Evolutionary conservation across 768 basidiomycete species (phyloP).

Genomic region (Leucocoprinus leucothites): DNA sequence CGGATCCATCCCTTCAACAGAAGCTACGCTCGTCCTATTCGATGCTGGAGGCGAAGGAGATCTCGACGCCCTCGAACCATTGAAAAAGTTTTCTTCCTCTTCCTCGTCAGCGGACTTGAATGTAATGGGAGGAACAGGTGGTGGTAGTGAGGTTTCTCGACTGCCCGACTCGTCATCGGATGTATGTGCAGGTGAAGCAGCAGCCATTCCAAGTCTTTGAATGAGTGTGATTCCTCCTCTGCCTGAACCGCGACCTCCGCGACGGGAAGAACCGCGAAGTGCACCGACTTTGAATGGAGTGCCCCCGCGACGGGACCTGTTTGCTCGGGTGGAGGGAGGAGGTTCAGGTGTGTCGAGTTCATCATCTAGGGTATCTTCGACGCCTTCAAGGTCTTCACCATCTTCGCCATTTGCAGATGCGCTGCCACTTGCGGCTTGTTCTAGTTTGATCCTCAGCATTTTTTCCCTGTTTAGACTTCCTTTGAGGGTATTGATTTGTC

Average conservation of each 20-base stretch:
- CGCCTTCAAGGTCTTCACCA: constrained; percentile 43
- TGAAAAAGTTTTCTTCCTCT: constrained; percentile 29
- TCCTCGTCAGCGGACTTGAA: constrained; percentile 34
- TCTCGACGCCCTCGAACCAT: background rate
- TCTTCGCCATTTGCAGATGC: constrained; percentile 32
- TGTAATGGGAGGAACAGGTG: constrained; percentile 38
- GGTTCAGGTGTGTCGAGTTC: constrained; percentile 43
- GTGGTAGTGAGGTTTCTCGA: constrained; percentile 29
- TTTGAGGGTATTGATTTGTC: constrained; percentile 81
- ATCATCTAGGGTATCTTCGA: constrained; percentile 13
- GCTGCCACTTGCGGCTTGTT: constrained; percentile 9
- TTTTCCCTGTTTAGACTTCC: constrained; percentile 80
- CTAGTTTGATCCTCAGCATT: constrained; percentile 57
- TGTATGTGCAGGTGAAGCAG: constrained; percentile 37
- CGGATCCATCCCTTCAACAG: constrained; percentile 87
- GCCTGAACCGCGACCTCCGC: constrained; percentile 53
- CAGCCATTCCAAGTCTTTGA: constrained; percentile 59
- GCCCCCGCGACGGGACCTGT: constrained; percentile 28
- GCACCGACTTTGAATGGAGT: constrained; percentile 57
- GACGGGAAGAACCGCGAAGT: constrained; percentile 28
- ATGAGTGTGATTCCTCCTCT: constrained; percentile 54
- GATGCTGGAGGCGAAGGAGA: constrained; percentile 36
- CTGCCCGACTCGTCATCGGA: constrained; percentile 13
- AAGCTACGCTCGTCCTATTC: constrained; percentile 68
- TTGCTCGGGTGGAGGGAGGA: constrained; percentile 29